A percentile compares a stretch with the other conserved stretches of the same genome.
phyloP scores from a whole-genome alignment of 495 filamentous ascomycete genomes.

The Penicillium malachiteum region DNA sequence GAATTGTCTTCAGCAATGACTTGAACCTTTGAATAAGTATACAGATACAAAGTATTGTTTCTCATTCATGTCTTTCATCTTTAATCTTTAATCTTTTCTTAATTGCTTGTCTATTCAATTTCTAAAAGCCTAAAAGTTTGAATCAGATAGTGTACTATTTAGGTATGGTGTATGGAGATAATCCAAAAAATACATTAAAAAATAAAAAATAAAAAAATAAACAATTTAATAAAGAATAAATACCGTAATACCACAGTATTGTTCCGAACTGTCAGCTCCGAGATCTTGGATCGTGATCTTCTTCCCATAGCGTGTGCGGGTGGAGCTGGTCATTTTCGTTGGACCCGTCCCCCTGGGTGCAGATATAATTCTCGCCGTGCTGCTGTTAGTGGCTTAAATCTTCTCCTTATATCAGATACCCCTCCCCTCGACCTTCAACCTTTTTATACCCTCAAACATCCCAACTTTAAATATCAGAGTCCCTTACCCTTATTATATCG shows the following conservation, averaged over 20 bases:
- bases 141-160: too few relatives aligned
- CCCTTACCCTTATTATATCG: too few relatives aligned
- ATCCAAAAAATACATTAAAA: too few relatives aligned
- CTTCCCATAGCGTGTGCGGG: slow-evolving; percentile 43
- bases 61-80: neutral
- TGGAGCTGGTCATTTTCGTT: slow-evolving; percentile 39
- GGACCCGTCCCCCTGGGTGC: slow-evolving; percentile 43
- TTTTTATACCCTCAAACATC: neutral
- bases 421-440: neutral
- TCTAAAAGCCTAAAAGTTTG: neutral
- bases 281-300: slow-evolving; percentile 52
- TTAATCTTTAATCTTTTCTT: too few relatives aligned
- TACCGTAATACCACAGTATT: slow-evolving; percentile 19
- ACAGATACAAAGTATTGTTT: neutral
- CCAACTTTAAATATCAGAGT: too few relatives aligned
- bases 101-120: too few relatives aligned
- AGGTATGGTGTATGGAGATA: too few relatives aligned
- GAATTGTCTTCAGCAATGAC: too few relatives aligned
- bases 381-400: slow-evolving; percentile 15
- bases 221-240: slow-evolving; percentile 1
- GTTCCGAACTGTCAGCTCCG: slow-evolving; percentile 46
- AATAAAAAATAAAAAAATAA: slow-evolving; percentile 7
- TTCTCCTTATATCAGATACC: slow-evolving; percentile 3
- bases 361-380: slow-evolving; percentile 29
- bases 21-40: too few relatives aligned